A percentile compares a stretch with the other conserved stretches of the same genome.
phyloP scores from a whole-genome alignment of 495 filamentous ascomycete species.

The Elasticomyces elasticus region DNA sequence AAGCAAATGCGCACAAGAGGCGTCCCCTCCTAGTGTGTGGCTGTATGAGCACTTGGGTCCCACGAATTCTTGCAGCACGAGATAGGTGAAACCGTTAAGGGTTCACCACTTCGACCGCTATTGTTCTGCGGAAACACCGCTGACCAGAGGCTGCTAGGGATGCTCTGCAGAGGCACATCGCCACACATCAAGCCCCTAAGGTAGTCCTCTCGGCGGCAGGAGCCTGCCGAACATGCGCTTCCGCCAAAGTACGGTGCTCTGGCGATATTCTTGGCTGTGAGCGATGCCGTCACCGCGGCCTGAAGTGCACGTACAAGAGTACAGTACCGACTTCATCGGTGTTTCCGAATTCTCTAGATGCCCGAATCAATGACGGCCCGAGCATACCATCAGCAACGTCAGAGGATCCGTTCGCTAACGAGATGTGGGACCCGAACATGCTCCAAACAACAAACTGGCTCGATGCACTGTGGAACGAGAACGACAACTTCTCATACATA shows the following conservation, averaged over 20 bases:
- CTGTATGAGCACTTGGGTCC: background rate
- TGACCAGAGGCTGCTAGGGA: constrained; percentile 32
- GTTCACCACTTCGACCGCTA: background rate
- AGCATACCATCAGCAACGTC: too few relatives aligned
- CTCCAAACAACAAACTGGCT: constrained; percentile 5
- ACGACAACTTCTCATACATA: background rate
- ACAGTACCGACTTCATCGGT: constrained; percentile 20
- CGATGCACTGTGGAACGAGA: constrained; percentile 6
- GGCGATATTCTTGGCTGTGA: constrained; percentile 41
- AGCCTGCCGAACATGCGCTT: constrained; percentile 48
- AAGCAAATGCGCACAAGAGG: background rate
- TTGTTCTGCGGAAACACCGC: background rate
- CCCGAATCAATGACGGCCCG: constrained; percentile 6
- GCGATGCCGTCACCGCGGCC: constrained; percentile 42
- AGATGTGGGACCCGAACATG: constrained; percentile 2
- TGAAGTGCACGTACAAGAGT: constrained; percentile 39
- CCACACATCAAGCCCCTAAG: constrained; percentile 38
- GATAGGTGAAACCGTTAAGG: background rate
- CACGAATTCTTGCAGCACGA: background rate
- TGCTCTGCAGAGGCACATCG: constrained; percentile 47
- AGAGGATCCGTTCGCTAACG: constrained; percentile 2
- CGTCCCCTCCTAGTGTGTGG: too few relatives aligned
- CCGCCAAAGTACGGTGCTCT: constrained; percentile 47
- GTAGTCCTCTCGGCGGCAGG: constrained; percentile 33
- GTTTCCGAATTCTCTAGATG: constrained; percentile 14